phyloP scores from a whole-genome alignment of 768 basidiomycete species.

The Termitomyces sp. region DNA sequence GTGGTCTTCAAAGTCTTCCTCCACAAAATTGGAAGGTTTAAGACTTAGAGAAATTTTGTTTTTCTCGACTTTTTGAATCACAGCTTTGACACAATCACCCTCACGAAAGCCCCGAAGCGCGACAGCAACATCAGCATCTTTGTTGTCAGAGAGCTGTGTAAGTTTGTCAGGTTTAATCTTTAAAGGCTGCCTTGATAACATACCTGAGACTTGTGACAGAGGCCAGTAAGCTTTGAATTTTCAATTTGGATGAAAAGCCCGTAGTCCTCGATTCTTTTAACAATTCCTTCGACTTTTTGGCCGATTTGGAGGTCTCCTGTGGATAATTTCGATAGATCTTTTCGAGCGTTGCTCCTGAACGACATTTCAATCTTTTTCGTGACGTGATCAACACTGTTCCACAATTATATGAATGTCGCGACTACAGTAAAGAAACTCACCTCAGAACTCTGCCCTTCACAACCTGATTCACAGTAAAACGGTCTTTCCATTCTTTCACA shows the following conservation, averaged over 20 bases:
- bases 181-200: conserved; percentile 11
- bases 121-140: conserved; percentile 69
- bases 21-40: conserved; percentile 83
- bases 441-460: conserved; percentile 83
- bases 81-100: conserved; percentile 81
- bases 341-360: conserved; percentile 63
- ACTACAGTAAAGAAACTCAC: conserved; percentile 31
- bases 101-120: conserved; percentile 81
- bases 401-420: neutral
- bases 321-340: conserved; percentile 34
- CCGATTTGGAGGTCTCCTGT: conserved; percentile 64
- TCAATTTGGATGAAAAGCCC: conserved; percentile 91
- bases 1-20: conserved; percentile 49
- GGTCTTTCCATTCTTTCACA: conserved; percentile 92
- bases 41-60: conserved; percentile 82
- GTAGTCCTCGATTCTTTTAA: conserved; percentile 82
- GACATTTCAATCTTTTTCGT: conserved; percentile 88
- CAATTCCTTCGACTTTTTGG: conserved; percentile 72
- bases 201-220: conserved; percentile 94
- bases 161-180: neutral
- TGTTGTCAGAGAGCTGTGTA: conserved; percentile 79
- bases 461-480: conserved; percentile 74
- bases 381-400: conserved; percentile 59
- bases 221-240: conserved; percentile 77
- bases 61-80: conserved; percentile 67